phyloP scores from a whole-genome alignment of 2,329 filamentous ascomycete genomes.

The Talaromyces verruculosus region DNA sequence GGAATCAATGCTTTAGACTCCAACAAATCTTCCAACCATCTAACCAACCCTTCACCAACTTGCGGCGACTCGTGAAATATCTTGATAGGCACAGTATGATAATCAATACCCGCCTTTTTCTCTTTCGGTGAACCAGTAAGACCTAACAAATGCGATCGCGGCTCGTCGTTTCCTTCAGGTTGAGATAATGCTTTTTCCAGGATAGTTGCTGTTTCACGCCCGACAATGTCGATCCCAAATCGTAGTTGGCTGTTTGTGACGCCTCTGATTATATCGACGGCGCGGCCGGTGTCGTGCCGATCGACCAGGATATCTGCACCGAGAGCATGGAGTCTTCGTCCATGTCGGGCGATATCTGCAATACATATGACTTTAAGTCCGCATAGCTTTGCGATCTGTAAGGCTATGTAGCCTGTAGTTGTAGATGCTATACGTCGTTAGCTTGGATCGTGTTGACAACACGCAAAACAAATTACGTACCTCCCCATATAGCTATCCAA shows the following conservation, averaged over 20 bases:
- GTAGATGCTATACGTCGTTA: conserved; percentile 55
- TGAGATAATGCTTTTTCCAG: conserved; percentile 55
- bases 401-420: conserved; percentile 65
- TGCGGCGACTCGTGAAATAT: conserved; percentile 67
- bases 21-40: conserved; percentile 68
- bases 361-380: conserved; percentile 66
- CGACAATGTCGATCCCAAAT: conserved; percentile 68
- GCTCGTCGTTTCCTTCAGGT: conserved; percentile 22
- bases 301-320: conserved; percentile 68
- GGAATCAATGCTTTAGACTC: conserved; percentile 54
- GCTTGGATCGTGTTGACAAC: neutral
- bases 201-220: conserved; percentile 61
- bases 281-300: conserved; percentile 64
- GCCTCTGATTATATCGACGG: conserved; percentile 62
- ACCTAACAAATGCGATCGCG: conserved; percentile 62
- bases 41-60: conserved; percentile 62
- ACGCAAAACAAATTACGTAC: conserved; percentile 32
- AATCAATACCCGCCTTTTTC: conserved; percentile 46
- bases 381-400: conserved; percentile 67
- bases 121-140: conserved; percentile 66
- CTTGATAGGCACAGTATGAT: conserved; percentile 72
- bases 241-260: conserved; percentile 60
- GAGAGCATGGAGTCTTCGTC: conserved; percentile 54
- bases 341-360: conserved; percentile 67
- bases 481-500: conserved; percentile 74